Percentiles rank a stretch among this genome's conserved stretches.
Evolutionary conservation across 202 grass and related monocot species (phyloP).

Genomic region (Carex arenaria): DNA sequence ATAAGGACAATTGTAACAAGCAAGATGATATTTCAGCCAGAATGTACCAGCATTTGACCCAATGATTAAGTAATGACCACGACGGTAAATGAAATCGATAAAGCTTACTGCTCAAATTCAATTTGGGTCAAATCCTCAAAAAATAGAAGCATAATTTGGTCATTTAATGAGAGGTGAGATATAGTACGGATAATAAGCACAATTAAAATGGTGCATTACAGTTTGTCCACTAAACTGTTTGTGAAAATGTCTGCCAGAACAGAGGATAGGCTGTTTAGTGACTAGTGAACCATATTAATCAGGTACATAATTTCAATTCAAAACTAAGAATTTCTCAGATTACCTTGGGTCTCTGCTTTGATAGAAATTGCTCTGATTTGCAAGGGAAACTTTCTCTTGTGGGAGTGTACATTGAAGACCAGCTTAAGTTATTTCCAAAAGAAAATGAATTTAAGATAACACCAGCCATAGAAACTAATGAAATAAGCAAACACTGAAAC

Average conservation of each 20-base stretch:
- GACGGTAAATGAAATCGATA: not conserved
- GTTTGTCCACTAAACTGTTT: not conserved
- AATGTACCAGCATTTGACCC: not conserved
- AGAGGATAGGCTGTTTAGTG: not conserved
- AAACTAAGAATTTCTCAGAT: not conserved
- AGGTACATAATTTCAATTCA: not conserved
- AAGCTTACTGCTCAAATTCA: not conserved
- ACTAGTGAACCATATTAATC: not conserved
- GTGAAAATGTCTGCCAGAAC: slow-evolving; percentile 1
- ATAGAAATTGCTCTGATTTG: slow-evolving; percentile 29
- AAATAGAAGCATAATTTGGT: not conserved
- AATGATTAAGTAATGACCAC: not conserved
- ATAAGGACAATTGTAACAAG: not conserved
- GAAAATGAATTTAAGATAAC: not conserved
- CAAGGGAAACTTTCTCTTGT: slow-evolving; percentile 21
- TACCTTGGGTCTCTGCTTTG: slow-evolving; percentile 5
- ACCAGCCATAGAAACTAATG: not conserved
- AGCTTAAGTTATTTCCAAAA: not conserved
- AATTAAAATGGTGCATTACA: not conserved
- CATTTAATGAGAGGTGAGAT: not conserved
- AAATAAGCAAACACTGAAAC: not conserved
- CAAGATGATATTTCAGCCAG: not conserved
- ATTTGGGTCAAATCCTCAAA: not conserved
- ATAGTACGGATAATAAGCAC: not conserved
- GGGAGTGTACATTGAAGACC: not conserved